Base-by-base conservation (phyloP, 1,284 basidiomycete genomes). In the Apiotrichum gamsii region DNA sequence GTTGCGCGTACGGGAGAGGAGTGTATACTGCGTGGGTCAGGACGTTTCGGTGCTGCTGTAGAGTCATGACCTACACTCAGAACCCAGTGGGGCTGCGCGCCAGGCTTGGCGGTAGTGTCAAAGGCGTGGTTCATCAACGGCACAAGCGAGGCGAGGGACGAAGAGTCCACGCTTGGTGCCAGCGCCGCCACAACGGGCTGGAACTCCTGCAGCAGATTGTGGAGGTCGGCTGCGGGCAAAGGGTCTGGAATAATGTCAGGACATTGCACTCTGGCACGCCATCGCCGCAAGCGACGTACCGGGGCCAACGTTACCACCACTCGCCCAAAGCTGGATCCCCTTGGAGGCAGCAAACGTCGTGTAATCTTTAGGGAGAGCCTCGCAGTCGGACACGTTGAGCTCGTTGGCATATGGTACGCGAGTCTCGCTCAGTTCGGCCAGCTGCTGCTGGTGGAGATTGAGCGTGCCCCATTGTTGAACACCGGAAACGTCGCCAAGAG, bases 181-280 rank as follows among this genome's bases (percentile, higher is more conserved):
- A 50, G 45, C 5, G 36, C 41, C 5, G 47, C 37, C 14, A 59
- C 33, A 30, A 51, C 47, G 6, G 53, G 21, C 14, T 52, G 28
- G 52, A 73, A 73, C 44, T 73, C 71, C 23, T 65, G 58, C 0
- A 73, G 49, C 10, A 69, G 52, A 44, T 73, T 73, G 52, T 73
- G 71, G 18, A 73, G 54, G 19, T 73, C 62, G 6, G 58, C 58
- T 8, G 64, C 57, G 0, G 71, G 71, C 9, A 73, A 41, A 3
- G 69, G 70, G 45, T 72, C 71, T 71, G 38, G 24, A 8, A n/a
- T 14, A 8, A 40, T 23, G 25, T 19, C 20, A 39, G 31, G 15
- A 32, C n/a, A 23, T 16, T 15, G 11, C 16, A 13, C 4, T 24
- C 33, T 35, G 16, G 46, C 21, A 40, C 4, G 34, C 6, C 3